Evolutionary conservation across 371 early-diverging fungal genomes (phyloP).

Genomic region (Mortierella sp.): DNA sequence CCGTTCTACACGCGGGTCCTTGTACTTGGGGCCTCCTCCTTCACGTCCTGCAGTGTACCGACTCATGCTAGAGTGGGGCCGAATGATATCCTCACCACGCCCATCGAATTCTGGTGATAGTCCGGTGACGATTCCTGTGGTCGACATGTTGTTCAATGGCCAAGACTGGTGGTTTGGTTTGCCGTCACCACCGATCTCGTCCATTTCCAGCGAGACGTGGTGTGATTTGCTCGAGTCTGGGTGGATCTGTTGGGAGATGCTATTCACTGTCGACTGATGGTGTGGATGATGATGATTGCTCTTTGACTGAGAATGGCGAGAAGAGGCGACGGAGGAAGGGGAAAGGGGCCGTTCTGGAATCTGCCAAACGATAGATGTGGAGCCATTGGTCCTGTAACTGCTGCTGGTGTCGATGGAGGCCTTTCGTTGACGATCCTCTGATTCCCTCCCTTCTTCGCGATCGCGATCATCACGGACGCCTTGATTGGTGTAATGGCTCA

Average conservation of each 20-base stretch:
- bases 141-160: slow-evolving; percentile 32
- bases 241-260: slow-evolving; percentile 6
- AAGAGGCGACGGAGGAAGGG: slow-evolving; percentile 22
- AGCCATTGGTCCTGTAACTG: slow-evolving; percentile 27
- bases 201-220: slow-evolving; percentile 24
- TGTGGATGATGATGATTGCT: background rate
- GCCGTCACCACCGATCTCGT: slow-evolving; percentile 1
- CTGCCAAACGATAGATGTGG: slow-evolving; percentile 31
- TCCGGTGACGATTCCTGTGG: slow-evolving; percentile 43
- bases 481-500: slow-evolving; percentile 5
- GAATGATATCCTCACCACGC: slow-evolving; percentile 1
- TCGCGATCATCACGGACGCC: slow-evolving; percentile 3
- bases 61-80: slow-evolving; percentile 38
- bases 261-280: slow-evolving; percentile 14
- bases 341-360: slow-evolving; percentile 27
- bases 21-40: background rate
- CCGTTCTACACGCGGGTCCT: slow-evolving; percentile 28
- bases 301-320: slow-evolving; percentile 13
- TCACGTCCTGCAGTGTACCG: slow-evolving; percentile 14
- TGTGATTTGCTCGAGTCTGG: slow-evolving; percentile 9
- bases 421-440: slow-evolving; percentile 13
- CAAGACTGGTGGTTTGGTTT: slow-evolving; percentile 31
- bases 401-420: slow-evolving; percentile 30
- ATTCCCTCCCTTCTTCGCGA: background rate
- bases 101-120: slow-evolving; percentile 33